phyloP scores from a whole-genome alignment of 164 flowering plant species.

The Magnolia sinica region DNA sequence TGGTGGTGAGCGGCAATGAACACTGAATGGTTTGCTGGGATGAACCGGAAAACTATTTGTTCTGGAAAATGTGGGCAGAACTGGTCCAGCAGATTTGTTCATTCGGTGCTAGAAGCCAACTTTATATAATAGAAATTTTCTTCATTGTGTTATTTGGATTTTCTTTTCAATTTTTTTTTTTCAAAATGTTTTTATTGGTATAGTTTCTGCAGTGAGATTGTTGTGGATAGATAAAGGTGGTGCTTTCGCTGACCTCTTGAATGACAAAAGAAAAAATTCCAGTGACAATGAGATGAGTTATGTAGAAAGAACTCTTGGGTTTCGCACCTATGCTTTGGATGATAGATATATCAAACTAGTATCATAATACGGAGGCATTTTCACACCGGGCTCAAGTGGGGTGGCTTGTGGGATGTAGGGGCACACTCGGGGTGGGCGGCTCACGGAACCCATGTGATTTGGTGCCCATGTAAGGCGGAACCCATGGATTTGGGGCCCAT shows the following conservation, averaged over 20 bases:
- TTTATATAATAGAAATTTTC: too few relatives aligned
- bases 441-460: too few relatives aligned
- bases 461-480: too few relatives aligned
- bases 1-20: not conserved
- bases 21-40: not conserved
- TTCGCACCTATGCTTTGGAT: conserved; percentile 71
- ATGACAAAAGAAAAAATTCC: conserved; percentile 77
- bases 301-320: conserved; percentile 82
- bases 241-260: conserved; percentile 87
- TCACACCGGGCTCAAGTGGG: too few relatives aligned
- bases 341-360: conserved; percentile 87
- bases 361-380: too few relatives aligned
- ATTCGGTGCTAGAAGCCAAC: not conserved
- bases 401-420: too few relatives aligned
- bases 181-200: conserved; percentile 6
- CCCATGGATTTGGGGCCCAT: too few relatives aligned
- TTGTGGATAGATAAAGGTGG: conserved; percentile 87
- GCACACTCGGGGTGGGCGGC: too few relatives aligned
- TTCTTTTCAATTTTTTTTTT: not conserved
- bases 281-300: conserved; percentile 85
- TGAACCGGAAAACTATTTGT: not conserved
- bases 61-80: not conserved
- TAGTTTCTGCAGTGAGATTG: conserved; percentile 87
- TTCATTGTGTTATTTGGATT: not conserved
- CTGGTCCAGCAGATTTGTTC: not conserved